These are phyloP conservation scores for Boletus sp. DNA, from an alignment of 1,284 basidiomycete genomes.

Conservation along the genomic window DNA sequence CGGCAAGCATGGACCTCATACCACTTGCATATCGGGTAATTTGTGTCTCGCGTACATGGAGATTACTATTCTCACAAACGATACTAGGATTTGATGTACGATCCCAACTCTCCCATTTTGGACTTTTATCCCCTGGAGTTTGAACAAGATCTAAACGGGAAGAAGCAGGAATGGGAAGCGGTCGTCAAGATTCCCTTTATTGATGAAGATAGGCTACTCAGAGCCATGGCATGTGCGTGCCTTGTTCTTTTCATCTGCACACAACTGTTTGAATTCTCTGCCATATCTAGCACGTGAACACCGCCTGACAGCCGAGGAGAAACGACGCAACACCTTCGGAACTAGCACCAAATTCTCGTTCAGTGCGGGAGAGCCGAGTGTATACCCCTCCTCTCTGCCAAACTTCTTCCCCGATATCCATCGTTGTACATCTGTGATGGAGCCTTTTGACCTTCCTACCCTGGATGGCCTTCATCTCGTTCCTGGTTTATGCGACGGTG, in stretches of 20 bases:
- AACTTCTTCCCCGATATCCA: conserved; percentile 93
- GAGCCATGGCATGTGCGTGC: conserved; percentile 70
- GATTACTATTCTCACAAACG: conserved; percentile 4
- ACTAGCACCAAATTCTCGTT: conserved; percentile 79
- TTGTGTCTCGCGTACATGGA: neutral
- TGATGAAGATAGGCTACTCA: conserved; percentile 75
- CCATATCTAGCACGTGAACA: conserved; percentile 61
- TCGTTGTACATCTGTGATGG: conserved; percentile 76
- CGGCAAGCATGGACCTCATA: conserved; percentile 84
- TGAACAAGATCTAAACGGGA: conserved; percentile 93
- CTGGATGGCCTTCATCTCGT: conserved; percentile 85
- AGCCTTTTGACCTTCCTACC: conserved; percentile 83
- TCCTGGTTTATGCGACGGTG: conserved; percentile 86
- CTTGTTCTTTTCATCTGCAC: conserved; percentile 22
- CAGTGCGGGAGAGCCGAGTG: conserved; percentile 57
- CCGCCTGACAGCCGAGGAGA: conserved; percentile 76
- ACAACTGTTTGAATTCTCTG: neutral
- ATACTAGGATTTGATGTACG: conserved; percentile 82
- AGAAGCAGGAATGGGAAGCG: conserved; percentile 98
- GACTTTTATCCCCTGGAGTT: conserved; percentile 95
- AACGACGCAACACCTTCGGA: conserved; percentile 73
- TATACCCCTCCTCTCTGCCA: conserved; percentile 87
- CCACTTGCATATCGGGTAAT: conserved; percentile 79
- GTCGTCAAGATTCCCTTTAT: conserved; percentile 99
- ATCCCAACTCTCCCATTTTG: conserved; percentile 81